These are phyloP conservation scores for Fraxinus latifolia DNA, from an alignment of 305 asterid genomes.

Conservation along the genomic window DNA sequence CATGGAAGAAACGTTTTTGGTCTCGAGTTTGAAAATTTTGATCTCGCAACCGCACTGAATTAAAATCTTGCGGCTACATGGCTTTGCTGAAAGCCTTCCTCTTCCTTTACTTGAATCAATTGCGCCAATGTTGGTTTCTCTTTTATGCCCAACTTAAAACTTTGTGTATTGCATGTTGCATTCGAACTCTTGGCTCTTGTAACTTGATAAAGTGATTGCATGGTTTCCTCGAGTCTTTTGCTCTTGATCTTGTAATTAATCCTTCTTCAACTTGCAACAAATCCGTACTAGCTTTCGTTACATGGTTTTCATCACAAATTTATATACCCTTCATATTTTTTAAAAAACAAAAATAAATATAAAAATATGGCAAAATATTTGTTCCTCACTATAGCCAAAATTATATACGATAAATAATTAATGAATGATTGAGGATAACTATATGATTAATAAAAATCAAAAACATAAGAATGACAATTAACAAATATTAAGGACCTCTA, in stretches of 20 bases:
- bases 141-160: neutral
- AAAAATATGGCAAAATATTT: neutral
- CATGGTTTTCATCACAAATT: neutral
- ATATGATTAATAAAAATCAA: too few relatives aligned
- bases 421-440: neutral
- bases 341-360: too few relatives aligned
- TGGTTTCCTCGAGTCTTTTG: neutral
- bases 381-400: neutral
- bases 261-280: neutral
- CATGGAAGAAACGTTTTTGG: neutral
- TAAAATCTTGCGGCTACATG: neutral
- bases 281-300: neutral
- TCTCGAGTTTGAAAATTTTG: neutral
- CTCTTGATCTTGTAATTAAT: neutral
- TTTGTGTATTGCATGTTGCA: neutral
- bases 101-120: neutral
- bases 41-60: neutral
- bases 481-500: neutral
- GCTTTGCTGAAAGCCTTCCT: neutral
- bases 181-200: neutral
- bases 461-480: neutral
- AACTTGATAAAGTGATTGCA: neutral
- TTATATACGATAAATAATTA: neutral
- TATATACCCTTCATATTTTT: neutral
- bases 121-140: neutral